phyloP scores from a whole-genome alignment of 2,329 filamentous ascomycete genomes.

The Talaromyces piceae region DNA sequence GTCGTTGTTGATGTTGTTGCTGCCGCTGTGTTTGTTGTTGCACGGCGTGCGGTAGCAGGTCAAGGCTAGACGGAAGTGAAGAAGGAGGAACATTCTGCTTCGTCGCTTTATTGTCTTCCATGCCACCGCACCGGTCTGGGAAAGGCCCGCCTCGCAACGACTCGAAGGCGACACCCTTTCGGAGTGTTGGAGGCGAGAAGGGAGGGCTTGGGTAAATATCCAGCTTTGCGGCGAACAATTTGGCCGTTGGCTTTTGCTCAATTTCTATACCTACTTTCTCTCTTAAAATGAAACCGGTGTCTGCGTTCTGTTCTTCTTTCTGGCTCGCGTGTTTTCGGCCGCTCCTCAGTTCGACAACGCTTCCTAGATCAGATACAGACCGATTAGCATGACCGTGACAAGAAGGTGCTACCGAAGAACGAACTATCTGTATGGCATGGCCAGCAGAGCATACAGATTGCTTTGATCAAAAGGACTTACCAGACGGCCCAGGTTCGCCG shows the following conservation, averaged over 20 bases:
- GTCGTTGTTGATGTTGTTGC: no score
- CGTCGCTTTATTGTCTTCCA: constrained; percentile 64
- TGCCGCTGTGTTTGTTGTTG: no score
- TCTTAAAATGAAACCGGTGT: no score
- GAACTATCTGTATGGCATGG: neutral
- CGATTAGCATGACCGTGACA: neutral
- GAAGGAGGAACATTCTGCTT: constrained; percentile 64
- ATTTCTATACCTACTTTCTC: no score
- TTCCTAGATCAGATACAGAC: neutral
- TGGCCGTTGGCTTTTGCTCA: no score
- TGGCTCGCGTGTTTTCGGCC: neutral
- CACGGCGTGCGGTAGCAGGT: constrained; percentile 44
- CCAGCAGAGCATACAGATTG: neutral
- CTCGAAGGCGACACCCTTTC: constrained; percentile 45
- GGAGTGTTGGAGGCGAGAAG: constrained; percentile 59
- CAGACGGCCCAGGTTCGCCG: constrained; percentile 1
- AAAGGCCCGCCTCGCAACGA: constrained; percentile 50
- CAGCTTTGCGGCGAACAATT: constrained; percentile 49
- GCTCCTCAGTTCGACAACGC: neutral
- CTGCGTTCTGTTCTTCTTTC: neutral
- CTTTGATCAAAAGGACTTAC: neutral
- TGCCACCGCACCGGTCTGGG: constrained; percentile 52
- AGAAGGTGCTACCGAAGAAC: neutral
- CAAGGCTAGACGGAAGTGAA: constrained; percentile 47
- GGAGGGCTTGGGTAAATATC: constrained; percentile 56